Evolutionary conservation across 805 yeast species (phyloP), one percentile per base, ranked within the genome.

Genomic region (Candida gorgasii): DNA sequence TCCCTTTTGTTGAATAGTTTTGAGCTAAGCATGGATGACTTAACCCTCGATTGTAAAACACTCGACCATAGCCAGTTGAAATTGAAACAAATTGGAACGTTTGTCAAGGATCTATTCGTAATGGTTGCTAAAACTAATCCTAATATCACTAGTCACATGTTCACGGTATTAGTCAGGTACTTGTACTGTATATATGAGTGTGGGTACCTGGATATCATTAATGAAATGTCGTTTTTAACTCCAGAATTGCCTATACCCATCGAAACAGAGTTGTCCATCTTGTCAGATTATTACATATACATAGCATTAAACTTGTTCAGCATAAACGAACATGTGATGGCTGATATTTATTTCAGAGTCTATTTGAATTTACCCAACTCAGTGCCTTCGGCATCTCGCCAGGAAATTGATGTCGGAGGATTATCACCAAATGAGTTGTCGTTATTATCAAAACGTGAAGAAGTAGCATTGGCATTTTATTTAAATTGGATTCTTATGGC

Each of bases 401-500:
- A 36, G 11, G 39, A 33, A 7, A 4, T 18, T 3, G 28, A 19
- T 4, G 3, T 34, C 6, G 34, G 28, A 9, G 16, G 15, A 2
- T 11, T 27, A 5, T 17, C 29, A 4, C 16, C 31, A 15, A 11
- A 22, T 4, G 31, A 27, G 2, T 5, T 20, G 8, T 4, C 11
- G 2, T 12, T 24, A 7, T 20, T 48, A 8, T 13, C 20, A 7
- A 56, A 55, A 31, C 51, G 70, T 40, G 65, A 59, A 38, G 69
- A 65, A 44, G 47, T 64, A 4, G 52, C 69, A 3, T 49, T 64
- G 37, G 35, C 63, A 44, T 65, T 48, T 32, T 39, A 58, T 1
- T 37, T 65, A 5, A 62, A 62, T 37, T 51, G 53, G 42, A 39
- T 62, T 14, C 45, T 59, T 14, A 48, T 50, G 14, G 43, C 57